phyloP scores from a whole-genome alignment of 805 yeast genomes.

The Suhomyces faveliae region DNA sequence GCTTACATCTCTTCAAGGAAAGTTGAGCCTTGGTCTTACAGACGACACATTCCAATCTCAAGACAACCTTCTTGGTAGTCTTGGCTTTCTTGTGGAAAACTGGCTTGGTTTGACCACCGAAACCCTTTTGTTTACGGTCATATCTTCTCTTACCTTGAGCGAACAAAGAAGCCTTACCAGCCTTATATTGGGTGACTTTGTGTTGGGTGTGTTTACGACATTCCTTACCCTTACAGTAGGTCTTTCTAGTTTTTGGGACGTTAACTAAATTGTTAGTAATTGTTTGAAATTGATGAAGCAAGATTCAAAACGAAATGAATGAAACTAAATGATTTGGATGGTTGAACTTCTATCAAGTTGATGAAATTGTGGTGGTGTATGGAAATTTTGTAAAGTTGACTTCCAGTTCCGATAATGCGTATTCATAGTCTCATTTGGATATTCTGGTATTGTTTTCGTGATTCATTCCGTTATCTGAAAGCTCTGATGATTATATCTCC shows the following conservation, averaged over 20 bases:
- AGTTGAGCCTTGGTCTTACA: conserved; percentile 99
- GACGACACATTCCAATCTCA: conserved; percentile 97
- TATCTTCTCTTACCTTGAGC: conserved; percentile 99
- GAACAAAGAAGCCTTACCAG: conserved; percentile 98
- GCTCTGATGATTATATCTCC: neutral
- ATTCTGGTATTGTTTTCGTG: neutral
- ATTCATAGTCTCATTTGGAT: neutral
- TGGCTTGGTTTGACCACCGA: conserved; percentile 99
- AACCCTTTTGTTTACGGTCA: conserved; percentile 99
- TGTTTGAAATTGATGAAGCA: neutral
- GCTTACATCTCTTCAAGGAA: conserved; percentile 99
- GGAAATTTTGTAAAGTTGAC: neutral
- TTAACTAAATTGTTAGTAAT: conserved; percentile 62
- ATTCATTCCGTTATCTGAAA: neutral
- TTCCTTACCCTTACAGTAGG: conserved; percentile 99
- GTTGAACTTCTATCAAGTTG: neutral
- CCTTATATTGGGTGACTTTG: conserved; percentile 99
- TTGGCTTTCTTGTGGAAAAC: conserved; percentile 99
- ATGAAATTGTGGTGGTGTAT: neutral
- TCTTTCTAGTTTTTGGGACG: conserved; percentile 99
- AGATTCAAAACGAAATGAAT: neutral
- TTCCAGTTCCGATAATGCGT: neutral
- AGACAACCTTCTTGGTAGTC: conserved; percentile 99
- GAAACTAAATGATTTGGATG: neutral
- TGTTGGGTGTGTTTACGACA: conserved; percentile 99